Conservation (phyloP, 2,329 filamentous ascomycete genomes). For the Penicillium psychrosexuale region DNA sequence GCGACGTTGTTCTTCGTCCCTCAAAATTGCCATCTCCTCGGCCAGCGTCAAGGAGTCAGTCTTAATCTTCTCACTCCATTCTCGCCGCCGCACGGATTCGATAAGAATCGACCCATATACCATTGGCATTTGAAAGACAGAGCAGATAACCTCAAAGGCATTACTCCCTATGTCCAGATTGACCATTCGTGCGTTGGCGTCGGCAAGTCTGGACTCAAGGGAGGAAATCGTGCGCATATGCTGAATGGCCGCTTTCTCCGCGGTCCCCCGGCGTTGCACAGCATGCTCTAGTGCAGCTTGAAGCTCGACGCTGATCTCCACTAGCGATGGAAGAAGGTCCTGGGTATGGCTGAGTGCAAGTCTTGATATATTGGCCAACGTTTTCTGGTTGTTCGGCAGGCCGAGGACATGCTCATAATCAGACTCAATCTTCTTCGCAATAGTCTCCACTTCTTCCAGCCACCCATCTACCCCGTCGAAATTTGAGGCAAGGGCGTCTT, state of each 20-base stretch:
- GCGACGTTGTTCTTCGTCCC: conserved; percentile 87
- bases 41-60: conserved; percentile 81
- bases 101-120: conserved; percentile 86
- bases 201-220: conserved; percentile 72
- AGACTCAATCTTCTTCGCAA: conserved; percentile 80
- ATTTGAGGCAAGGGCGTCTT: conserved; percentile 50
- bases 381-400: conserved; percentile 65
- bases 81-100: conserved; percentile 78
- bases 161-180: conserved; percentile 72
- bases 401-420: conserved; percentile 76
- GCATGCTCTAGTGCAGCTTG: conserved; percentile 48
- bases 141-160: conserved; percentile 74
- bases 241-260: conserved; percentile 62
- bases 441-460: conserved; percentile 78
- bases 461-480: conserved; percentile 65
- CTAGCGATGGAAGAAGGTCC: conserved; percentile 60
- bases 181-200: conserved; percentile 69
- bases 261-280: conserved; percentile 64
- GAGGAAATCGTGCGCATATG: conserved; percentile 81
- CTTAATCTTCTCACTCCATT: conserved; percentile 91
- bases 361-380: conserved; percentile 59
- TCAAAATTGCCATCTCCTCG: conserved; percentile 87
- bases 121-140: conserved; percentile 78
- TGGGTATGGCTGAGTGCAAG: conserved; percentile 63
- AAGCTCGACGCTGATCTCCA: conserved; percentile 56